Conservation (phyloP, 139 green algal species). For the Micractinium sp. region DNA sequence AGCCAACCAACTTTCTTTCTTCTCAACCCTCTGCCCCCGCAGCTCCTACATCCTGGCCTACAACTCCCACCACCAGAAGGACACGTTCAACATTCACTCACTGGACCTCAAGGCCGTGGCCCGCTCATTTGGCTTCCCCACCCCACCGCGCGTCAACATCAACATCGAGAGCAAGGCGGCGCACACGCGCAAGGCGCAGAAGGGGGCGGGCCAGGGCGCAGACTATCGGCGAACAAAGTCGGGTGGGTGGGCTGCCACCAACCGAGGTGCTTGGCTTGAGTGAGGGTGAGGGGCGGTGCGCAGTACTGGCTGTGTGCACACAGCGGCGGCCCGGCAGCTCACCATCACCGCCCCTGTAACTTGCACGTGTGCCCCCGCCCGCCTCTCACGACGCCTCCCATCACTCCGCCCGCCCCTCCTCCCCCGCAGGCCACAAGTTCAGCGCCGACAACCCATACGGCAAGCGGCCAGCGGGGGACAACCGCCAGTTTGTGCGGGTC, state of each 20-base stretch:
- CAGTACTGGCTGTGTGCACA: neutral
- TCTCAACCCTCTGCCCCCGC: constrained; percentile 46
- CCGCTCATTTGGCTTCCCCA: constrained; percentile 93
- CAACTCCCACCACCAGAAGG: constrained; percentile 96
- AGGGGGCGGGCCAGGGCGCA: constrained; percentile 21
- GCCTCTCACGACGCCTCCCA: neutral
- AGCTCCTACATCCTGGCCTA: constrained; percentile 95
- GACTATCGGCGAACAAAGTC: constrained; percentile 48
- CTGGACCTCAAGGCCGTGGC: constrained; percentile 91
- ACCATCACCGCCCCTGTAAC: neutral
- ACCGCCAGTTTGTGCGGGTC: constrained; percentile 75
- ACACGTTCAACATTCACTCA: constrained; percentile 97
- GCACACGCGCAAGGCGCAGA: constrained; percentile 70
- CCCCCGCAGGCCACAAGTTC: constrained; percentile 80
- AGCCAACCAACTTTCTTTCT: neutral
- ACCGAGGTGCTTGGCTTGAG: neutral
- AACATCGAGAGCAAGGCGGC: constrained; percentile 87
- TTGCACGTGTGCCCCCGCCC: neutral
- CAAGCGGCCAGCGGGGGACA: constrained; percentile 67
- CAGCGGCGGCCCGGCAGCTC: neutral
- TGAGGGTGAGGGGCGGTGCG: neutral
- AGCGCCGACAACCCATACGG: constrained; percentile 90
- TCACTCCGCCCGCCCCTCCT: neutral
- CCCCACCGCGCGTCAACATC: constrained; percentile 90
- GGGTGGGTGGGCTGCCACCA: neutral